Conservation (phyloP, 2,329 filamentous ascomycete species). For the Fusarium redolens region DNA sequence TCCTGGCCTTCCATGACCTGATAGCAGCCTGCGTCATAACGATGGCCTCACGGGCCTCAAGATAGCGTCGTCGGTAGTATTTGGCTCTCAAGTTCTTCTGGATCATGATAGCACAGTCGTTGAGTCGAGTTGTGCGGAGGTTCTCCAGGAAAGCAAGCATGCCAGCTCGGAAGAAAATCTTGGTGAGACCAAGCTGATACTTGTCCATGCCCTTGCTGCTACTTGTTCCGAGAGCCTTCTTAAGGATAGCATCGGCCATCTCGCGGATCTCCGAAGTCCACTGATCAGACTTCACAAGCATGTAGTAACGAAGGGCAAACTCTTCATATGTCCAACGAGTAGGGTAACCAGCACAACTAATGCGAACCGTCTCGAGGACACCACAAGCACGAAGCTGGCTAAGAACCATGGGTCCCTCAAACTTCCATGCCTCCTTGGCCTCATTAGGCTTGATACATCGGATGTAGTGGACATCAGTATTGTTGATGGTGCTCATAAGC, state of each 20-base stretch:
- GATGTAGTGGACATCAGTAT: constrained; percentile 98
- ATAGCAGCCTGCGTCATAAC: constrained; percentile 82
- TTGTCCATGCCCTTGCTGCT: constrained; percentile 84
- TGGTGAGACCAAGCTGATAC: constrained; percentile 96
- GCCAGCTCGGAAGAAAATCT: constrained; percentile 99
- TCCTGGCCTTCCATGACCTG: constrained; percentile 82
- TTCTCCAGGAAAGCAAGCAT: constrained; percentile 99
- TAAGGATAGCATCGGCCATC: constrained; percentile 93
- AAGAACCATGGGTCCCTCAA: constrained; percentile 98
- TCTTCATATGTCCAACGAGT: constrained; percentile 99
- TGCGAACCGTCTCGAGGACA: constrained; percentile 97
- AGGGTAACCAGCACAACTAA: constrained; percentile 96
- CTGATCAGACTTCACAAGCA: constrained; percentile 88
- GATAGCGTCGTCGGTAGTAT: constrained; percentile 91
- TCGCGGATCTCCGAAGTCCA: constrained; percentile 95
- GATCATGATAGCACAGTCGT: constrained; percentile 95
- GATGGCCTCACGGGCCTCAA: constrained; percentile 86
- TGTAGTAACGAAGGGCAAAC: constrained; percentile 97
- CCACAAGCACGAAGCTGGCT: constrained; percentile 97
- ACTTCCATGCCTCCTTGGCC: constrained; percentile 95
- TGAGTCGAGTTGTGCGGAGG: constrained; percentile 87
- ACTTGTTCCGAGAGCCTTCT: constrained; percentile 84
- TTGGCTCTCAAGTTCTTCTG: constrained; percentile 98
- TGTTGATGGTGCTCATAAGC: constrained; percentile 97
- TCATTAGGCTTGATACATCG: constrained; percentile 99